phyloP scores from a whole-genome alignment of 2,329 filamentous ascomycete genomes.

The Xylaria sp. region DNA sequence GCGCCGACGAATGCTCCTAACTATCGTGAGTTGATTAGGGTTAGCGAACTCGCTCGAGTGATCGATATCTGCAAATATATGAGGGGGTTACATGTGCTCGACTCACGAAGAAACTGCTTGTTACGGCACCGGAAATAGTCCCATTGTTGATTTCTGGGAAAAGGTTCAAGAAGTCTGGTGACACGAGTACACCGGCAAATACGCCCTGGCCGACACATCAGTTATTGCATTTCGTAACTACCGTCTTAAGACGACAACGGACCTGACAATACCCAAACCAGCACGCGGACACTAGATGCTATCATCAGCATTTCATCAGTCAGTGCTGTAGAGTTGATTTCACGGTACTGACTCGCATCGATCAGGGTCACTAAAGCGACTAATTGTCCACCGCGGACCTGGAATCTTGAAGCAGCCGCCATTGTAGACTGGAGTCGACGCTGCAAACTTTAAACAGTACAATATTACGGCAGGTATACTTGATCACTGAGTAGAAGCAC shows the following conservation, averaged over 20 bases:
- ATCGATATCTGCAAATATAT: not conserved
- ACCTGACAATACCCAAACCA: slow-evolving; percentile 51
- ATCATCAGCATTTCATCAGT: not conserved
- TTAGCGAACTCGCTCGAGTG: not conserved
- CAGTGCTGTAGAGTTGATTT: slow-evolving; percentile 39
- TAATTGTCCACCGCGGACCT: slow-evolving; percentile 38
- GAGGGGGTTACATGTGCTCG: not conserved
- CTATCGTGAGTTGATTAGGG: slow-evolving; percentile 28
- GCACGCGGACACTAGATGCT: slow-evolving; percentile 44
- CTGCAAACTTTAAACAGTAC: slow-evolving; percentile 2
- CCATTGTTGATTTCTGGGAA: slow-evolving; percentile 54
- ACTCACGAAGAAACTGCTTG: slow-evolving; percentile 57
- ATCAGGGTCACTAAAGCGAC: slow-evolving; percentile 48
- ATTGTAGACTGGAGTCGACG: slow-evolving; percentile 16
- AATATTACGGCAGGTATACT: slow-evolving; percentile 7
- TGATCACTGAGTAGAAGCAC: not conserved
- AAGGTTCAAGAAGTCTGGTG: slow-evolving; percentile 52
- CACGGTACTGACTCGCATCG: slow-evolving; percentile 46
- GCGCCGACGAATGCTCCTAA: slow-evolving; percentile 77
- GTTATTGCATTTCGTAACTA: not conserved
- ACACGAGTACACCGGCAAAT: slow-evolving; percentile 57
- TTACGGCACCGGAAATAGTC: slow-evolving; percentile 57
- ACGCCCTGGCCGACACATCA: slow-evolving; percentile 51
- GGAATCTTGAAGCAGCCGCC: slow-evolving; percentile 15
- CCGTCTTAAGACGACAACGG: slow-evolving; percentile 35